Percentiles rank a stretch among this genome's conserved stretches.
Evolutionary conservation across 1,139 yeast species (phyloP).

Genomic region (Blastobotrys proliferans): DNA sequence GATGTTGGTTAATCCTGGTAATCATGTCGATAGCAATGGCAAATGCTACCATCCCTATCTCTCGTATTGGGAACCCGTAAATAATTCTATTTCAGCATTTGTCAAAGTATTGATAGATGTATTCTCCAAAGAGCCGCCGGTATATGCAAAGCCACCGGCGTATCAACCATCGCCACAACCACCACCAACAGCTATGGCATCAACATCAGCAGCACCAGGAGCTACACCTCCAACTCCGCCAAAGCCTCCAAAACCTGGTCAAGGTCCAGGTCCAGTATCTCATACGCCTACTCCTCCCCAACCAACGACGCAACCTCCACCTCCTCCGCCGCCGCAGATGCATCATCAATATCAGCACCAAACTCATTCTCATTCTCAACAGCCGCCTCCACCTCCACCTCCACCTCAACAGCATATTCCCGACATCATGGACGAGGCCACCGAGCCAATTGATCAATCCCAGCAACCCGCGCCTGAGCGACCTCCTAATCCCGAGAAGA

Average conservation of each 20-base stretch:
- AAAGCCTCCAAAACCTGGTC: slow-evolving; percentile 9
- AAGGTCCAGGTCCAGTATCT: neutral
- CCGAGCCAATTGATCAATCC: neutral
- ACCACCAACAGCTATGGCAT: slow-evolving; percentile 1
- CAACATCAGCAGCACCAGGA: neutral
- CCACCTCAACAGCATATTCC: neutral
- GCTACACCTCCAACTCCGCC: slow-evolving; percentile 5
- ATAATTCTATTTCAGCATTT: slow-evolving; percentile 38
- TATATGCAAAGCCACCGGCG: slow-evolving; percentile 42
- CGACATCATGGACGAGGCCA: slow-evolving; percentile 22
- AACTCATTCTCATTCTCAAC: slow-evolving; percentile 17
- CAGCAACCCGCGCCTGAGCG: slow-evolving; percentile 22
- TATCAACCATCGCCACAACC: slow-evolving; percentile 14
- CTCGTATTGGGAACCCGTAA: slow-evolving; percentile 48
- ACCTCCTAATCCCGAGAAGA: slow-evolving; percentile 39
- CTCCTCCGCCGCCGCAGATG: slow-evolving; percentile 9
- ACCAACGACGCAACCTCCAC: slow-evolving; percentile 15
- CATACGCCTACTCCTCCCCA: slow-evolving; percentile 8
- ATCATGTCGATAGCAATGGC: slow-evolving; percentile 72
- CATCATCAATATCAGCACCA: slow-evolving; percentile 10
- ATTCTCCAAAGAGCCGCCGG: slow-evolving; percentile 48
- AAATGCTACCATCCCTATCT: slow-evolving; percentile 66
- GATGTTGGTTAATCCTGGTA: slow-evolving; percentile 54
- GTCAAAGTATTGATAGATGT: slow-evolving; percentile 39
- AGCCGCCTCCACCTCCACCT: slow-evolving; percentile 3